Percentiles rank a stretch among this genome's conserved stretches.
Conservation (phyloP, 805 yeast genomes). For the Brettanomyces anomalus region DNA sequence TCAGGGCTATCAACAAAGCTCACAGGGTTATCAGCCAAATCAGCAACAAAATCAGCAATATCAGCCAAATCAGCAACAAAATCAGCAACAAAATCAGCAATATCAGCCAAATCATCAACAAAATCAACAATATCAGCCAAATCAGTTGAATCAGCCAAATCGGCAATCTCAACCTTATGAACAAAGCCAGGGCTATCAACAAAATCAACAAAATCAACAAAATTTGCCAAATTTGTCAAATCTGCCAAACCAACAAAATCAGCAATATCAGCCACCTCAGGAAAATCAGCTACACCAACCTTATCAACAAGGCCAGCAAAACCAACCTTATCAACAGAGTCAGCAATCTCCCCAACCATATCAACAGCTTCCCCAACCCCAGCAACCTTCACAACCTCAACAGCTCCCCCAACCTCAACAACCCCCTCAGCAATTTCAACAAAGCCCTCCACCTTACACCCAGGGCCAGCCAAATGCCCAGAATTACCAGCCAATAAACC, state of each 20-base stretch:
- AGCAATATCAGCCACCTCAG: conserved; percentile 1
- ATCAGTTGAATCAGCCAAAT: not conserved
- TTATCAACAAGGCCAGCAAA: conserved; percentile 9
- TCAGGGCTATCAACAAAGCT: not conserved
- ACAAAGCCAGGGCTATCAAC: conserved; percentile 8
- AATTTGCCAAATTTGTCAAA: not conserved
- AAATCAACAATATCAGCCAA: not conserved
- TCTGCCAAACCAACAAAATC: not conserved
- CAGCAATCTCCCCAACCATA: conserved; percentile 7
- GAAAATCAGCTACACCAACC: conserved; percentile 5
- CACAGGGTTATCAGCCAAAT: not conserved
- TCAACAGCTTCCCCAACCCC: conserved; percentile 9
- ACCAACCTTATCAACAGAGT: conserved; percentile 8
- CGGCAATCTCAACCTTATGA: conserved; percentile 7
- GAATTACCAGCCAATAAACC: not conserved
- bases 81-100: not conserved
- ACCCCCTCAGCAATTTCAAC: conserved; percentile 3
- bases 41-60: not conserved
- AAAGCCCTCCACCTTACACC: no score
- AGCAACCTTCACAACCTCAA: conserved; percentile 6
- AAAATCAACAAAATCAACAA: not conserved
- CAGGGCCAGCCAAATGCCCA: no score
- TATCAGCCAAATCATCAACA: not conserved
- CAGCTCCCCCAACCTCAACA: conserved; percentile 5
- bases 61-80: not conserved